Percentiles rank a stretch among this genome's conserved stretches.
These are phyloP conservation scores for Phytophthora cactorum DNA, from an alignment of 352 stramenopile genomes.

Conservation along the genomic window DNA sequence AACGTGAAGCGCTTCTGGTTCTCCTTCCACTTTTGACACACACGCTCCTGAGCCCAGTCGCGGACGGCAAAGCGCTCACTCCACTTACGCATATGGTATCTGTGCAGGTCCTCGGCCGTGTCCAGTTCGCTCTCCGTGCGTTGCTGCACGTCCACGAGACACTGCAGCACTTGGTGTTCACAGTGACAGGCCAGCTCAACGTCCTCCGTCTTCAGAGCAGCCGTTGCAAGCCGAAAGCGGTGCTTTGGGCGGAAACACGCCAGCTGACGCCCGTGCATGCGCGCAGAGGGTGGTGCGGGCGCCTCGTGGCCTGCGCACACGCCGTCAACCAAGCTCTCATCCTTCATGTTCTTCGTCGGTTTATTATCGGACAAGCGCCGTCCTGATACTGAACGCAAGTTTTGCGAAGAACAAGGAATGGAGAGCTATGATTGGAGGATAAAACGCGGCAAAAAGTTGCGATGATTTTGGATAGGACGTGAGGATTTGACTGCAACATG, in stretches of 20 bases:
- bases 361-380: conserved; percentile 5
- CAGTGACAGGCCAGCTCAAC: conserved; percentile 46
- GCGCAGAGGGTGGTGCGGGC: background rate
- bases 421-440: conserved; percentile 1
- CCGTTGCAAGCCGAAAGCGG: conserved; percentile 45
- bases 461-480: background rate
- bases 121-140: conserved; percentile 19
- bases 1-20: conserved; percentile 63
- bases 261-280: conserved; percentile 54
- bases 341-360: conserved; percentile 1
- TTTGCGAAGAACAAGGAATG: conserved; percentile 3
- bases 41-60: conserved; percentile 58
- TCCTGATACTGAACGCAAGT: conserved; percentile 1
- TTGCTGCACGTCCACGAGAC: conserved; percentile 30
- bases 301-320: background rate
- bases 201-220: background rate
- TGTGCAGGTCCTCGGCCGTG: conserved; percentile 38
- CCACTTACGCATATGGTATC: conserved; percentile 54
- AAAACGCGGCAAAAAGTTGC: background rate
- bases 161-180: conserved; percentile 54
- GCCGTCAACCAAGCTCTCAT: background rate
- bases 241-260: conserved; percentile 70
- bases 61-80: conserved; percentile 57
- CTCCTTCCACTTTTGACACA: conserved; percentile 79
- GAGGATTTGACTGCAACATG: too few relatives aligned